Conservation (phyloP, 2,329 filamentous ascomycete species). For the Colletotrichum tropicale region DNA sequence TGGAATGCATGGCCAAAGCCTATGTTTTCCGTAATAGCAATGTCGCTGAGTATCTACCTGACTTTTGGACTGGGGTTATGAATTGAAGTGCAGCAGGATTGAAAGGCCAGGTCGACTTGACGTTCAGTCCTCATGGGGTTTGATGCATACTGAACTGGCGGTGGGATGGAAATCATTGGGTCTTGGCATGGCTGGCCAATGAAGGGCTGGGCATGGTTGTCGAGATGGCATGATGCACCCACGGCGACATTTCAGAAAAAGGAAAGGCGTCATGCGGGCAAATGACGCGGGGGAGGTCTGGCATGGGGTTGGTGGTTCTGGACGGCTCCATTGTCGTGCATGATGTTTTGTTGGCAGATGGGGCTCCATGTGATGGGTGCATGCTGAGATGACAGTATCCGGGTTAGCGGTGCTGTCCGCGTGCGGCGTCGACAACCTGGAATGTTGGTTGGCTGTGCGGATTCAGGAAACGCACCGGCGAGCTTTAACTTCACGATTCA, state of each 20-base stretch:
- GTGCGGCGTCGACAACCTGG: neutral
- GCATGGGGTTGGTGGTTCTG: neutral
- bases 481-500: accelerated
- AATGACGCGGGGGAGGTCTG: neutral
- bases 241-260: neutral
- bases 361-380: neutral
- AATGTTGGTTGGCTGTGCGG: neutral
- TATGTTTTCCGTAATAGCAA: neutral
- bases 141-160: neutral
- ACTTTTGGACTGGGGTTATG: neutral
- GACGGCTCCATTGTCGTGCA: neutral
- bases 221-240: neutral
- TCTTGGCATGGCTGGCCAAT: neutral
- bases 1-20: neutral
- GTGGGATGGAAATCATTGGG: neutral
- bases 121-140: neutral
- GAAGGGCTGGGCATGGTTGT: no score
- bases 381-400: neutral
- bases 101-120: neutral
- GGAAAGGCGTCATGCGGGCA: neutral
- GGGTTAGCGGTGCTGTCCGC: neutral
- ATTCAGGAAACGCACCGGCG: neutral
- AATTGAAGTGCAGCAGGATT: neutral
- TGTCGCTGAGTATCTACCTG: neutral
- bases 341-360: neutral